These are phyloP conservation scores for Phytophthora chlamydospora DNA, from an alignment of 352 stramenopile genomes.

Conservation along the genomic window DNA sequence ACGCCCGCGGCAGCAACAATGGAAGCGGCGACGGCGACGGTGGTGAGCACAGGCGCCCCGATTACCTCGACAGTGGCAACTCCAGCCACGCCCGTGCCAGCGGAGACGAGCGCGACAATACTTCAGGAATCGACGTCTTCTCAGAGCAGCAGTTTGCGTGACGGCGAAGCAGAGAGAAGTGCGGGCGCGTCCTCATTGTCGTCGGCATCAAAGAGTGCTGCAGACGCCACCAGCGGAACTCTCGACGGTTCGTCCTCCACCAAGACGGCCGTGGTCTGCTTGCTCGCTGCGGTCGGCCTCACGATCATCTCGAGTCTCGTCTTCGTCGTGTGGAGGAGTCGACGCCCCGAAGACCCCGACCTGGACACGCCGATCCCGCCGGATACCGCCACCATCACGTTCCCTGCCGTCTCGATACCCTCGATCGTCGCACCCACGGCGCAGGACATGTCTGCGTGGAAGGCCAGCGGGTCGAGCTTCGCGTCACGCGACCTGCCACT, in stretches of 20 bases:
- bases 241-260: slow-evolving; percentile 19
- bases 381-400: slow-evolving; percentile 15
- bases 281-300: slow-evolving; percentile 28
- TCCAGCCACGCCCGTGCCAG: neutral
- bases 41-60: slow-evolving; percentile 3
- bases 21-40: neutral
- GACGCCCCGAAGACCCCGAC: slow-evolving; percentile 9
- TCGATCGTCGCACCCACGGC: slow-evolving; percentile 10
- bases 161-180: slow-evolving; percentile 7
- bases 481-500: slow-evolving; percentile 34
- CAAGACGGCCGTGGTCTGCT: slow-evolving; percentile 26
- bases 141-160: slow-evolving; percentile 17
- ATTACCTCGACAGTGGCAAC: slow-evolving; percentile 11
- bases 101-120: slow-evolving; percentile 14
- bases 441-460: slow-evolving; percentile 29
- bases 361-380: slow-evolving; percentile 15
- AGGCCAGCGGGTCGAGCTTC: slow-evolving; percentile 28
- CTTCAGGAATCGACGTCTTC: slow-evolving; percentile 8
- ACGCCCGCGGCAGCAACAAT: slow-evolving; percentile 6
- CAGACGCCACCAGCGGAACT: slow-evolving; percentile 11
- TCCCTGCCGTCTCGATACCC: slow-evolving; percentile 14
- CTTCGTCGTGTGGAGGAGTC: slow-evolving; percentile 32
- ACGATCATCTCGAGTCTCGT: slow-evolving; percentile 36
- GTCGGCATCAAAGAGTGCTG: slow-evolving; percentile 21
- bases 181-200: slow-evolving; percentile 13